These are phyloP conservation scores for Aspergillus clavatus DNA, from an alignment of 2,329 filamentous ascomycete genomes.

Conservation along the genomic window DNA sequence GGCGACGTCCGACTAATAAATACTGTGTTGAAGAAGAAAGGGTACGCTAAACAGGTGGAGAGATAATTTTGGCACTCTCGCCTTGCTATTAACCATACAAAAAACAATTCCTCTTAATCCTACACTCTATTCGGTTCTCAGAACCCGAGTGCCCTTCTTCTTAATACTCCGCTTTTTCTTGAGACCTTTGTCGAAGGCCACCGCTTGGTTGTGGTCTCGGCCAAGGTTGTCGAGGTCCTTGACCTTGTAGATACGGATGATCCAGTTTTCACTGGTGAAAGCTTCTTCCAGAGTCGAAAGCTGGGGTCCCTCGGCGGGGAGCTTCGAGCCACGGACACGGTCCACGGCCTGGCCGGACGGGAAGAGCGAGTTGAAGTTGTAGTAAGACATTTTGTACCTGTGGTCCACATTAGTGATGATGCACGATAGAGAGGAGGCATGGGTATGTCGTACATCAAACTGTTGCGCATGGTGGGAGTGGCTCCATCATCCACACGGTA, in stretches of 20 bases:
- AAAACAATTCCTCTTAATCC: conserved; percentile 4
- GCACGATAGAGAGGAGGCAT: background rate
- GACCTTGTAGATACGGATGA: conserved; percentile 99
- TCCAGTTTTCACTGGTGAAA: conserved; percentile 99
- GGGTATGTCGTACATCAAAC: conserved; percentile 73
- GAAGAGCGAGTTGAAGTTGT: conserved; percentile 93
- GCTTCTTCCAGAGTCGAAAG: conserved; percentile 92
- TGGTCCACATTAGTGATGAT: conserved; percentile 18
- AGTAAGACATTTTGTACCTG: conserved; percentile 99
- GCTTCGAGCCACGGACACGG: conserved; percentile 72
- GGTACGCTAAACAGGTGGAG: background rate
- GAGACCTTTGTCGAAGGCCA: conserved; percentile 49
- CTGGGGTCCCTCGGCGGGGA: conserved; percentile 80
- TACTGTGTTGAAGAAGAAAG: background rate
- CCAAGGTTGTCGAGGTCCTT: conserved; percentile 97
- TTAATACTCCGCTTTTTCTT: conserved; percentile 49
- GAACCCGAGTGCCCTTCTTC: conserved; percentile 40
- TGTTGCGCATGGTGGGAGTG: conserved; percentile 97
- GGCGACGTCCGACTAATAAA: background rate
- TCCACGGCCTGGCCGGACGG: conserved; percentile 85
- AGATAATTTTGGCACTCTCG: conserved; percentile 1
- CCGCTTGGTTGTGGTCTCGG: conserved; percentile 69
- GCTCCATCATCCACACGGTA: conserved; percentile 92
- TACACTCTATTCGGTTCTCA: conserved; percentile 39
- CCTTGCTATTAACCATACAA: conserved; percentile 10